Conservation (phyloP, 805 yeast genomes). For the Wickerhamomyces xylosicus region DNA sequence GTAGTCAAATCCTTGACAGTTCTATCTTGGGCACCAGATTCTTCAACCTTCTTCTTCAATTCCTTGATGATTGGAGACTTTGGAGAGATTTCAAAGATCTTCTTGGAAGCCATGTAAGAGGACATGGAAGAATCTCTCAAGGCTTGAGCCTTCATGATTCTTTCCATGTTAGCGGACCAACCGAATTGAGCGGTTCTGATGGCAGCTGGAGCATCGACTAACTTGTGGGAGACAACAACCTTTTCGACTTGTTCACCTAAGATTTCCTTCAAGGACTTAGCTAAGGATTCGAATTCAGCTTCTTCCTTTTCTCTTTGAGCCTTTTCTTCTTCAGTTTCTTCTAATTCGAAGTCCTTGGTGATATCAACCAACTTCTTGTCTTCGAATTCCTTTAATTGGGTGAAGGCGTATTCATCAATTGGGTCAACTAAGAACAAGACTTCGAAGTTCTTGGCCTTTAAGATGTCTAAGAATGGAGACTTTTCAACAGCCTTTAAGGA, state of each 20-base stretch:
- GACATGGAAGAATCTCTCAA: slow-evolving; percentile 98
- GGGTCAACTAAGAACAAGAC: slow-evolving; percentile 97
- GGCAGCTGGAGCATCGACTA: slow-evolving; percentile 98
- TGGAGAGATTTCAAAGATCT: slow-evolving; percentile 98
- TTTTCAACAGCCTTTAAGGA: slow-evolving; percentile 94
- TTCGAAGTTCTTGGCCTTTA: slow-evolving; percentile 97
- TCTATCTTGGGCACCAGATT: slow-evolving; percentile 96
- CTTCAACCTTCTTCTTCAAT: slow-evolving; percentile 92
- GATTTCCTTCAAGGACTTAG: slow-evolving; percentile 92
- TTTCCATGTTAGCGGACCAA: slow-evolving; percentile 99
- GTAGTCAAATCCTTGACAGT: slow-evolving; percentile 97
- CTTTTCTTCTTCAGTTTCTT: slow-evolving; percentile 98
- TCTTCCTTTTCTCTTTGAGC: slow-evolving; percentile 85
- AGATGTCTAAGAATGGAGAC: slow-evolving; percentile 98
- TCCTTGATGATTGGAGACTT: slow-evolving; percentile 91
- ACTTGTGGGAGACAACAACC: slow-evolving; percentile 95
- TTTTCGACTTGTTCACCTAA: slow-evolving; percentile 98
- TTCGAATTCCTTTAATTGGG: slow-evolving; percentile 98
- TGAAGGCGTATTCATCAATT: slow-evolving; percentile 98
- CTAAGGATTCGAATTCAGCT: slow-evolving; percentile 85
- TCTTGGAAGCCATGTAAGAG: slow-evolving; percentile 98
- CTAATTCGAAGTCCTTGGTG: slow-evolving; percentile 97
- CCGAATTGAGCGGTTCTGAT: slow-evolving; percentile 99
- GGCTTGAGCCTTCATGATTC: slow-evolving; percentile 99
- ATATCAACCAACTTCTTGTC: slow-evolving; percentile 98